phyloP scores from a whole-genome alignment of 768 basidiomycete species.

The Boletus patriciae region DNA sequence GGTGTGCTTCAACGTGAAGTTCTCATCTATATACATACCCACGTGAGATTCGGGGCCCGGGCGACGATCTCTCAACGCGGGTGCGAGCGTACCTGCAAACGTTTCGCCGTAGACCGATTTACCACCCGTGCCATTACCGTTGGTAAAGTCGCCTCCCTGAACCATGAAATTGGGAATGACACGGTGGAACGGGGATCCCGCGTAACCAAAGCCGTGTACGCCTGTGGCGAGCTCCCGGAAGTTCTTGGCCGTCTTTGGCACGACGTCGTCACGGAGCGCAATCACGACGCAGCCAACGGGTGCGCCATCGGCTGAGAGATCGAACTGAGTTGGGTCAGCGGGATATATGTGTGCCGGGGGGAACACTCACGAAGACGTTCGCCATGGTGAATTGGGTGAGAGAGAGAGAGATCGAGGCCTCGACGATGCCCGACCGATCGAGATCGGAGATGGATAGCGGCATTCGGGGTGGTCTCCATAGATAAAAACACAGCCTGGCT shows the following conservation, averaged over 20 bases:
- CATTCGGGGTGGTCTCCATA: not conserved
- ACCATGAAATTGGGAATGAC: constrained; percentile 86
- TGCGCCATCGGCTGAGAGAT: constrained; percentile 50
- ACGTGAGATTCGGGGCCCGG: constrained; percentile 15
- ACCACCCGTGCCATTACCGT: constrained; percentile 71
- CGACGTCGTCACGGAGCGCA: constrained; percentile 80
- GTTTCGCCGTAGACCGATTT: constrained; percentile 75
- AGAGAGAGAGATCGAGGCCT: not conserved
- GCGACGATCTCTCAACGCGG: not conserved
- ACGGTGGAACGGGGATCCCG: constrained; percentile 71
- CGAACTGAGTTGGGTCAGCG: constrained; percentile 48
- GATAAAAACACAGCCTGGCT: no score
- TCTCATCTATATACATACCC: constrained; percentile 72
- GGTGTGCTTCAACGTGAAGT: constrained; percentile 74
- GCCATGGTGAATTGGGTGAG: constrained; percentile 19
- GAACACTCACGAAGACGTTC: constrained; percentile 19
- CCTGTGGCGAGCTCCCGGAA: constrained; percentile 90
- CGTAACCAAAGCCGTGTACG: constrained; percentile 71
- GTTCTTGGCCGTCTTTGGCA: constrained; percentile 74
- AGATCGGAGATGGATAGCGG: constrained; percentile 1
- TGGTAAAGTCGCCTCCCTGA: constrained; percentile 88
- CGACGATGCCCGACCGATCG: constrained; percentile 15
- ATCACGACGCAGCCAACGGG: constrained; percentile 65
- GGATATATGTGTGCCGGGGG: not conserved
- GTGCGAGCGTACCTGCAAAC: constrained; percentile 48